A percentile compares a stretch with the other conserved stretches of the same genome.
phyloP scores from a whole-genome alignment of 805 yeast species.

The Yamadazyma nakazawae region DNA sequence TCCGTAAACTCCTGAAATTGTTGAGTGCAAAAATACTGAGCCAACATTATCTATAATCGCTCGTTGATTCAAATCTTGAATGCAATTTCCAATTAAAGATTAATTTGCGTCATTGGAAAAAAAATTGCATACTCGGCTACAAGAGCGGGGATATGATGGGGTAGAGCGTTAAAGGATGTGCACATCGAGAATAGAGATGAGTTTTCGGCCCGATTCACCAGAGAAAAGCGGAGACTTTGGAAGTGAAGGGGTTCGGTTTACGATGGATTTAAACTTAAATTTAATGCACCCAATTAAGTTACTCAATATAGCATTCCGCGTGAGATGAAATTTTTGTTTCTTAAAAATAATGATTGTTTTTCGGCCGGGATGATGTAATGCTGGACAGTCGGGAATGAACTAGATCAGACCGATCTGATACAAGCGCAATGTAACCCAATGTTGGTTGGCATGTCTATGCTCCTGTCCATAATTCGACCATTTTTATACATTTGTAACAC shows the following conservation, averaged over 20 bases:
- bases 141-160: not conserved
- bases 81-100: too few relatives aligned
- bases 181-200: not conserved
- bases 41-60: not conserved
- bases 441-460: too few relatives aligned
- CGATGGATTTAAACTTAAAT: too few relatives aligned
- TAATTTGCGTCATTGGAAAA: too few relatives aligned
- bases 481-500: too few relatives aligned
- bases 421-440: too few relatives aligned
- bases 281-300: not conserved
- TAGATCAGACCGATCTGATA: too few relatives aligned
- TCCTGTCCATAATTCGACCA: too few relatives aligned
- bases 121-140: not conserved
- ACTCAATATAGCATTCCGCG: not conserved
- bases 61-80: too few relatives aligned
- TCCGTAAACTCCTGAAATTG: not conserved
- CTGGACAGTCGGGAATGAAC: not conserved
- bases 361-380: not conserved
- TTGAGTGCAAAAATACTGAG: not conserved
- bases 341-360: not conserved
- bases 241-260: not conserved
- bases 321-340: not conserved
- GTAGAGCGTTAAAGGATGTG: not conserved
- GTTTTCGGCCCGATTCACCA: too few relatives aligned
- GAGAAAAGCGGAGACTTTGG: not conserved